Base-by-base conservation (phyloP, 1,284 basidiomycete species). In the Ganoderma sinense region DNA sequence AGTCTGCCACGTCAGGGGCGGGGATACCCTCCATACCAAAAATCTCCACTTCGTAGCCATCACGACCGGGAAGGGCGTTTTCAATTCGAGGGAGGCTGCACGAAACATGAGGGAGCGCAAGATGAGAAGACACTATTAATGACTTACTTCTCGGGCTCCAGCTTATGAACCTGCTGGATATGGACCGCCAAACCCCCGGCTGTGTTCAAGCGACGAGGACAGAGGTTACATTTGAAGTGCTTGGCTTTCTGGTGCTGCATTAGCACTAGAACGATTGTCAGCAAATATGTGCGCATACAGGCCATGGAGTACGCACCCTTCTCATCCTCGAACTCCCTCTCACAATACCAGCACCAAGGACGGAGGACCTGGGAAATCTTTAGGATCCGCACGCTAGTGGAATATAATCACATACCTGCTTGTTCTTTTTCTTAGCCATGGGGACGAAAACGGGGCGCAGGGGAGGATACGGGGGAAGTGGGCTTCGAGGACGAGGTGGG, bases 21-120 rank as follows among this genome's bases (percentile, higher is more conserved):
- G 97, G 97, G 67, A 99, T 96, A 70, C 97, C 97, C 79, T 97
- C 97, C 98, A 99, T 99, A 33, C 98, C 97, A 78, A 99, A 99
- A 69, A 99, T 99, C 82, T 99, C 98, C 64, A 99, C 94, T 80
- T 99, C 97, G 78, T 99, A 99, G 1, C 97, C 96, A 82, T 98
- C 97, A 53, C 98, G 91, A 11, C 97, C 97, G 2, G 97, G 97
- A 0, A 99, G 85, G 0, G 97, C 97, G 80, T 99, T 99, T 69
- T 98, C 97, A 41, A 99, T 95, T 36, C 96, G 95, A 62, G 86
- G 90, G 36, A 92, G 84, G 71, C 91, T 93, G 65, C 13, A 29
- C 62, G 67, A 39, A 65, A 64, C 33, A 36, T 55, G 31, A 64
- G 33, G 18, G 11, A 61, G 29, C 2, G 56, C 33, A 59, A 69